Percentiles rank a stretch among this genome's conserved stretches.
phyloP scores from a whole-genome alignment of 2,329 filamentous ascomycete species.

The Chaetothyriales sp. region DNA sequence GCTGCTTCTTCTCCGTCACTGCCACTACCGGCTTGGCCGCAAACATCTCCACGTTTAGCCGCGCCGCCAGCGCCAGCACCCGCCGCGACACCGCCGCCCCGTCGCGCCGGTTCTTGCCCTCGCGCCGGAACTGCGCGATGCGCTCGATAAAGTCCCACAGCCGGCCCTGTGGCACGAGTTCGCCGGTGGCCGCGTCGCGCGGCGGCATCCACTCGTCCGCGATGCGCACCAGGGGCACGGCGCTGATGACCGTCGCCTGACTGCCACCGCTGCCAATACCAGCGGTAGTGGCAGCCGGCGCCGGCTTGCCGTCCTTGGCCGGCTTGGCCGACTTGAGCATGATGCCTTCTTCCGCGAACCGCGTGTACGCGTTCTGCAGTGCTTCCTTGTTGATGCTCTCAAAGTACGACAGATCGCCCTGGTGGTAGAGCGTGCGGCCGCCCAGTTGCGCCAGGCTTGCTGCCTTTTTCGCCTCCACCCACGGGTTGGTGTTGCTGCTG shows the following conservation, averaged over 20 bases:
- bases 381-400: slow-evolving; percentile 98
- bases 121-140: slow-evolving; percentile 67
- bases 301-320: slow-evolving; percentile 37
- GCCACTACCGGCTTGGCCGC: not conserved
- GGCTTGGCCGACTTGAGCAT: slow-evolving; percentile 52
- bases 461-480: slow-evolving; percentile 64
- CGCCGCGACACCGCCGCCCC: slow-evolving; percentile 74
- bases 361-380: slow-evolving; percentile 77
- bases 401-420: slow-evolving; percentile 93
- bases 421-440: slow-evolving; percentile 92
- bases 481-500: slow-evolving; percentile 36
- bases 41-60: slow-evolving; percentile 50
- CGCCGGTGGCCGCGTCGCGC: slow-evolving; percentile 48
- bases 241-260: not conserved
- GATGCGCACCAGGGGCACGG: slow-evolving; percentile 44
- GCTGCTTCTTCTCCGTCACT: not conserved
- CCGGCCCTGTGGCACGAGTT: slow-evolving; percentile 55
- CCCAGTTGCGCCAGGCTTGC: slow-evolving; percentile 73
- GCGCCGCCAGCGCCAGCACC: slow-evolving; percentile 64
- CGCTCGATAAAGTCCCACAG: slow-evolving; percentile 87
- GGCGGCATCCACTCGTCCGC: slow-evolving; percentile 60
- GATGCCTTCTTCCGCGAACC: slow-evolving; percentile 85
- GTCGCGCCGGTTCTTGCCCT: slow-evolving; percentile 94
- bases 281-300: not conserved
- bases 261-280: too few relatives aligned